Base-by-base conservation (phyloP, 108 stramenopile species). In the Nitzschia inconspicua region DNA sequence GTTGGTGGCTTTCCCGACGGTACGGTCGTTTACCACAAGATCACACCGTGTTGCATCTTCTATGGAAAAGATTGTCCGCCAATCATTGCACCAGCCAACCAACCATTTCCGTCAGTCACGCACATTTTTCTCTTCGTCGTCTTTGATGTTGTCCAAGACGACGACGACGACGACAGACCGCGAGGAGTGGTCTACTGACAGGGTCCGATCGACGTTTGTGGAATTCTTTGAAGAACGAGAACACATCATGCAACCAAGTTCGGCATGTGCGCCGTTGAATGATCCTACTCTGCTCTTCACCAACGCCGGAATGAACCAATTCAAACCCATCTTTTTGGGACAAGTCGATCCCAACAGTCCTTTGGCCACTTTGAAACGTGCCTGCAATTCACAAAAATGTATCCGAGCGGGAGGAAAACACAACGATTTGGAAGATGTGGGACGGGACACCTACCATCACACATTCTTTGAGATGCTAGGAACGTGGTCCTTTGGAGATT, bases 251-350 rank as follows among this genome's bases (percentile, higher is more conserved):
- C 65, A 66, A 47, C 89, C 83, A n/a, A 90, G 89, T 59, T 85
- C 82, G 5, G 89, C 97, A 31, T 95, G 94, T 52, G 97, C 88
- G 6, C 93, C 93, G 7, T 76, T 96, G 47, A 85, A 86, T 44
- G 98, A 99, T 75, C 99, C 99, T 26, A 99, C 99, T 4, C 76
- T 99, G 13, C 85, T 99, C 29, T 99, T 99, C 60, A 75, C 97
- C 63, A 99, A 99, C 57, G 96, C 97, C 2, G 99, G 99, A 22
- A 99, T 99, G 99, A 99, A 99, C 65, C 99, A 99, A 61, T 99
- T 97, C 86, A 99, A 99, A 68, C 96, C 99, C 24, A 93, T 98
- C 35, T 99, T 99, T 65, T 73, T 98, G 49, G 98, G 96, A 13
- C 86, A 85, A 64, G 91, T 76, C 25, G 85, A 90, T 63, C 98